Percentiles rank a stretch among this genome's conserved stretches.
These are phyloP conservation scores for Sarcomyxa edulis DNA, from an alignment of 768 basidiomycete species.

Conservation along the genomic window DNA sequence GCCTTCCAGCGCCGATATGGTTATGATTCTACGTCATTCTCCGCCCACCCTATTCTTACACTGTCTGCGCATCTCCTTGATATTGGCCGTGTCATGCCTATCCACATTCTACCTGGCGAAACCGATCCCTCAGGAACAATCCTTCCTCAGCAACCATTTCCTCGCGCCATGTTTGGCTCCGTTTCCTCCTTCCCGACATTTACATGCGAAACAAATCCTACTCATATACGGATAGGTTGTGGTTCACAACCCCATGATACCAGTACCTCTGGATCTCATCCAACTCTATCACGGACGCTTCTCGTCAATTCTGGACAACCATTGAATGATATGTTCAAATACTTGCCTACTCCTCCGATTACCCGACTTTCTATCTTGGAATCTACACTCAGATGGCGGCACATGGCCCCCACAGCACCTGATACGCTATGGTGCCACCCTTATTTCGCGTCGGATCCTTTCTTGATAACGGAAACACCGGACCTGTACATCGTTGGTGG, in stretches of 20 bases:
- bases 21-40: constrained; percentile 61
- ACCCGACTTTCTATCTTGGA: constrained; percentile 73
- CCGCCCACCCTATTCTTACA: constrained; percentile 66
- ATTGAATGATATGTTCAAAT: constrained; percentile 92
- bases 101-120: constrained; percentile 86
- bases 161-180: constrained; percentile 83
- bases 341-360: constrained; percentile 66
- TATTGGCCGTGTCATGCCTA: constrained; percentile 69
- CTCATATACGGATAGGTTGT: constrained; percentile 64
- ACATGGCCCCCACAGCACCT: constrained; percentile 97
- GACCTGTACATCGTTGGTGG: constrained; percentile 92
- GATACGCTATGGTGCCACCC: constrained; percentile 99
- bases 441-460: constrained; percentile 82
- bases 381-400: constrained; percentile 85
- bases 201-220: constrained; percentile 82
- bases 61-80: constrained; percentile 72
- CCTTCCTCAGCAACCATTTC: constrained; percentile 91
- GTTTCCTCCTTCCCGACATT: constrained; percentile 58
- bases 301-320: constrained; percentile 91
- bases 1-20: constrained; percentile 58
- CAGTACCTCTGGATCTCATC: constrained; percentile 8
- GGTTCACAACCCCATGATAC: too few relatives aligned
- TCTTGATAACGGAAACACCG: constrained; percentile 80
- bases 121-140: constrained; percentile 85
- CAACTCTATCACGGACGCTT: constrained; percentile 45